Conservation (phyloP, 2,329 filamentous ascomycete species). For the Talaromyces sp. region DNA sequence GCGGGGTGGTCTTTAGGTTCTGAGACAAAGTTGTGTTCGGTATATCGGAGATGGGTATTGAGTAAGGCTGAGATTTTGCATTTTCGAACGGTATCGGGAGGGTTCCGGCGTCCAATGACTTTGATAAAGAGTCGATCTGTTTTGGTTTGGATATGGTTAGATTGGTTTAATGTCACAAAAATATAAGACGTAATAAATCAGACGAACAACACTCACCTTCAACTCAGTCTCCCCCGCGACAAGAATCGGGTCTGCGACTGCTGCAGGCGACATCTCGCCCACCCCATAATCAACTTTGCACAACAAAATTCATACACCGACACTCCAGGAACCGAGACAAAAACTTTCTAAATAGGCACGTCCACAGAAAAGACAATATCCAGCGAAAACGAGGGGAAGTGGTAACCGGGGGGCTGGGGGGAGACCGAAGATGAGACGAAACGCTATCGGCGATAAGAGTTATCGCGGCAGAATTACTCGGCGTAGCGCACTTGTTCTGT, state of each 20-base stretch:
- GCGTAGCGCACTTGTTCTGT: background rate
- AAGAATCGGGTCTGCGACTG: background rate
- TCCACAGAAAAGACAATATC: background rate
- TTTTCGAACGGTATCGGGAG: background rate
- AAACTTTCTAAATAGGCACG: background rate
- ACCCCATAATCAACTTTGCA: background rate
- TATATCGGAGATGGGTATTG: background rate
- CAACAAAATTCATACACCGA: background rate
- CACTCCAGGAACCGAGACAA: background rate
- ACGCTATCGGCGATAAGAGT: constrained; percentile 2
- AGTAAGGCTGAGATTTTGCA: background rate
- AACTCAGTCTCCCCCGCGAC: constrained; percentile 3
- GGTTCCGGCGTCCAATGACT: background rate
- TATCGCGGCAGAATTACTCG: constrained; percentile 3
- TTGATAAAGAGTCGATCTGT: background rate
- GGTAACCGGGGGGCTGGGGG: background rate
- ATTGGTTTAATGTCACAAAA: constrained; percentile 3
- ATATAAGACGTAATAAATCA: background rate
- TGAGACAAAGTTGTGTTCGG: background rate
- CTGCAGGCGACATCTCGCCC: constrained; percentile 3
- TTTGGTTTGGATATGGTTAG: background rate
- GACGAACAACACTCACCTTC: background rate
- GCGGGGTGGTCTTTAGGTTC: constrained; percentile 9
- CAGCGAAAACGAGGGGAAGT: background rate
- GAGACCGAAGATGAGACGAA: background rate